Percentiles rank a stretch among this genome's conserved stretches.
phyloP scores from a whole-genome alignment of 1,139 yeast species.

The Taiozyma sp. region DNA sequence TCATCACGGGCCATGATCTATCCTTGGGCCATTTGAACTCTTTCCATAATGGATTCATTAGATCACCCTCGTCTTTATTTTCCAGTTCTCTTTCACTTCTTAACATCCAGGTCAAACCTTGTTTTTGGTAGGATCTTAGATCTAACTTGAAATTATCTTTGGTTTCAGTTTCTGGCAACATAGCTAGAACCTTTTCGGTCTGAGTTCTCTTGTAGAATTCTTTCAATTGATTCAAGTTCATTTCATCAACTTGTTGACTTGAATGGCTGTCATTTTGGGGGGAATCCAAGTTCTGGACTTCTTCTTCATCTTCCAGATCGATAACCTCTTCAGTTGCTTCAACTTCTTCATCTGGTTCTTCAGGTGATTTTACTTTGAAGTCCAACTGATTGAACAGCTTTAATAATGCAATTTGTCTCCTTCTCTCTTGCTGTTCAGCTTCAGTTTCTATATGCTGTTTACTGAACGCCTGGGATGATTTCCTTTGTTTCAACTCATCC shows the following conservation, averaged over 20 bases:
- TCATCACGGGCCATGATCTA: slow-evolving; percentile 30
- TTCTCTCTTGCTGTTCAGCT: slow-evolving; percentile 46
- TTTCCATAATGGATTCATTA: slow-evolving; percentile 85
- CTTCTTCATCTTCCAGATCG: slow-evolving; percentile 67
- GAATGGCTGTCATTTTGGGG: neutral
- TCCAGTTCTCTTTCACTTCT: slow-evolving; percentile 74
- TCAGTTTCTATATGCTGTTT: slow-evolving; percentile 38
- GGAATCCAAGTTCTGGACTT: slow-evolving; percentile 29
- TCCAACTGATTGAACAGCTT: slow-evolving; percentile 49
- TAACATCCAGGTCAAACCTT: slow-evolving; percentile 90
- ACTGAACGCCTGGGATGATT: slow-evolving; percentile 9
- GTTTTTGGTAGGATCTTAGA: slow-evolving; percentile 78
- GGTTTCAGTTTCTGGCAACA: slow-evolving; percentile 74
- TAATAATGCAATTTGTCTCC: slow-evolving; percentile 52
- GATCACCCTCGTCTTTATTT: slow-evolving; percentile 35
- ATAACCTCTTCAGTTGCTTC: slow-evolving; percentile 37
- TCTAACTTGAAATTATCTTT: slow-evolving; percentile 52
- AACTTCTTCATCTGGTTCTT: slow-evolving; percentile 19
- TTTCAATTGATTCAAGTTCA: slow-evolving; percentile 69
- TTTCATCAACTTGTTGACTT: slow-evolving; percentile 27
- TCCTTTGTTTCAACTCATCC: slow-evolving; percentile 17
- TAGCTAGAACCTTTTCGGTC: slow-evolving; percentile 56
- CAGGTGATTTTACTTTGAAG: slow-evolving; percentile 19
- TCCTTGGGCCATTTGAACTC: slow-evolving; percentile 69
- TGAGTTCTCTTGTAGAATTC: slow-evolving; percentile 68